phyloP scores from a whole-genome alignment of 1,284 basidiomycete species.

The Pseudozyma sp. region DNA sequence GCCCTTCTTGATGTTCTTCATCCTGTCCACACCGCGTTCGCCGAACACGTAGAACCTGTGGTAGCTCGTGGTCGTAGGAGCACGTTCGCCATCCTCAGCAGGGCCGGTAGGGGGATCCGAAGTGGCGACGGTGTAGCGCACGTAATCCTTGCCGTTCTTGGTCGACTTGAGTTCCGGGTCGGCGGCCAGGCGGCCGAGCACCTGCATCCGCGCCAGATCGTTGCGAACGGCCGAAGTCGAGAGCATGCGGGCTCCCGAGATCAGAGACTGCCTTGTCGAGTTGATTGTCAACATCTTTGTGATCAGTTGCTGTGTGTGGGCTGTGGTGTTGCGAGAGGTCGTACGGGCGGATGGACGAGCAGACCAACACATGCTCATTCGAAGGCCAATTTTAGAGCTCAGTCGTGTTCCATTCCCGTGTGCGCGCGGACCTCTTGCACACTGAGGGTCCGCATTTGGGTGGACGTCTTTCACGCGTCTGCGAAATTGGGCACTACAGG shows the following conservation, averaged over 20 bases:
- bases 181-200: conserved; percentile 64
- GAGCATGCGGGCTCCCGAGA: conserved; percentile 42
- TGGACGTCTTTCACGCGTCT: no score
- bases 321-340: no score
- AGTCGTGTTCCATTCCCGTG: conserved; percentile 1
- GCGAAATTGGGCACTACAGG: no score
- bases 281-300: conserved; percentile 25
- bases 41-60: conserved; percentile 64
- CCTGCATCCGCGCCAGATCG: conserved; percentile 63
- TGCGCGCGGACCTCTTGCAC: conserved; percentile 7
- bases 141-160: conserved; percentile 66
- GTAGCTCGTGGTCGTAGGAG: conserved; percentile 52
- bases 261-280: conserved; percentile 27
- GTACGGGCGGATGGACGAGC: not conserved
- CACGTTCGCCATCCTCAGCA: conserved; percentile 50
- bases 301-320: not conserved
- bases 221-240: conserved; percentile 51
- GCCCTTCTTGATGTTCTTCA: conserved; percentile 61
- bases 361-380: conserved; percentile 5
- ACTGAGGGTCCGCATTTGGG: no score
- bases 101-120: conserved; percentile 60
- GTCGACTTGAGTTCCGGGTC: conserved; percentile 63
- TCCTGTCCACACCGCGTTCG: conserved; percentile 53
- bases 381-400: conserved; percentile 24
- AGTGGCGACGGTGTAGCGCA: conserved; percentile 65